Percentiles rank a stretch among this genome's conserved stretches.
Conservation (phyloP, 768 basidiomycete genomes). For the Xanthoconium stramineum region DNA sequence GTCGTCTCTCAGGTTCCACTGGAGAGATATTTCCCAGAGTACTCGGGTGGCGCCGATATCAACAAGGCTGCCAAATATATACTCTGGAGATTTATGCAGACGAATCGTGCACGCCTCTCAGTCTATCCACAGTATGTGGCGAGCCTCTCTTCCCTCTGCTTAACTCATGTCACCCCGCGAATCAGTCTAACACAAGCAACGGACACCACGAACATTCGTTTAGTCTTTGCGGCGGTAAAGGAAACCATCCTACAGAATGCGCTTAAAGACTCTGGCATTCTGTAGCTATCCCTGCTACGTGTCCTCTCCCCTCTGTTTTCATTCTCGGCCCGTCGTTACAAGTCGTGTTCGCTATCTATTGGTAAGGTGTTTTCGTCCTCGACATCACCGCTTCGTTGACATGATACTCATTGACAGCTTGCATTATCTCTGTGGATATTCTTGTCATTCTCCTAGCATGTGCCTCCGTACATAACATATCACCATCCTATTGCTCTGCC, state of each 20-base stretch:
- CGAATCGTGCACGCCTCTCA: slow-evolving; percentile 76
- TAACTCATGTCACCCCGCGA: not conserved
- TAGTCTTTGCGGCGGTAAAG: slow-evolving; percentile 86
- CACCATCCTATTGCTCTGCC: slow-evolving; percentile 23
- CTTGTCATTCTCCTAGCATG: slow-evolving; percentile 25
- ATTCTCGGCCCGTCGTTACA: slow-evolving; percentile 1
- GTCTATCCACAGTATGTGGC: slow-evolving; percentile 84
- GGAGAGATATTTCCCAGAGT: slow-evolving; percentile 83
- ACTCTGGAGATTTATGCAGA: slow-evolving; percentile 92
- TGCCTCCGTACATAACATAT: slow-evolving; percentile 24
- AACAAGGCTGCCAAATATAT: slow-evolving; percentile 96
- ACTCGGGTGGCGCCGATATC: slow-evolving; percentile 84
- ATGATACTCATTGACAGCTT: slow-evolving; percentile 7
- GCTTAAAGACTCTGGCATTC: slow-evolving; percentile 79
- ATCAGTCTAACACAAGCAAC: slow-evolving; percentile 81
- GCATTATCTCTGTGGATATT: slow-evolving; percentile 33
- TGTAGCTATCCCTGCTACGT: slow-evolving; percentile 35
- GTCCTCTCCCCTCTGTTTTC: not conserved
- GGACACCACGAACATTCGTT: slow-evolving; percentile 77
- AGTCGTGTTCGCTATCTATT: slow-evolving; percentile 27
- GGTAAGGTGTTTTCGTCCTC: slow-evolving; percentile 9
- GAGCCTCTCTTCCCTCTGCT: not conserved
- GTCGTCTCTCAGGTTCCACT: slow-evolving; percentile 52
- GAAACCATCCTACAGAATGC: slow-evolving; percentile 94
- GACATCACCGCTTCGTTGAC: not conserved